Evolutionary conservation across 495 filamentous ascomycete species (phyloP).

Genomic region (Viridothelium virens): DNA sequence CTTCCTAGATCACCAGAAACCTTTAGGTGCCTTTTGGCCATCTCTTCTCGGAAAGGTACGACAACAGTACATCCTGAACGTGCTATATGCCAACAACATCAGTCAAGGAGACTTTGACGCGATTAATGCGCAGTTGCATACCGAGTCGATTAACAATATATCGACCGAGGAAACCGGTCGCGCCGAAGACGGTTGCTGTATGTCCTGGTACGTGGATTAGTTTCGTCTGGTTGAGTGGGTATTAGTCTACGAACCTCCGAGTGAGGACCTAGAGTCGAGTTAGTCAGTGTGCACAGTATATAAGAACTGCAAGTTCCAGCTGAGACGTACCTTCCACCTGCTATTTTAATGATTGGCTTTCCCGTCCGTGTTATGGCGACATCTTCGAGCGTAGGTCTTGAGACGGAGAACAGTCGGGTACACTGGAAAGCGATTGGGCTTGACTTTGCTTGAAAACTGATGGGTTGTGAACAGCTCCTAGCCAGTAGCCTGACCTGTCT

Average conservation of each 20-base stretch:
- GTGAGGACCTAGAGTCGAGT: constrained; percentile 53
- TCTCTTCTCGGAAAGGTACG: constrained; percentile 91
- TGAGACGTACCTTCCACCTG: constrained; percentile 34
- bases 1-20: constrained; percentile 86
- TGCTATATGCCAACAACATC: constrained; percentile 44
- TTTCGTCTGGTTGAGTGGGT: constrained; percentile 15
- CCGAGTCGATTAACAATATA: constrained; percentile 97
- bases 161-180: constrained; percentile 88
- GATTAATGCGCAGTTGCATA: constrained; percentile 28
- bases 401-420: neutral
- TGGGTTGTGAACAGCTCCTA: neutral
- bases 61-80: constrained; percentile 87
- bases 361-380: constrained; percentile 38
- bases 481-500: neutral
- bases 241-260: constrained; percentile 56
- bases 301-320: constrained; percentile 15
- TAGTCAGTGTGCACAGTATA: constrained; percentile 1
- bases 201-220: constrained; percentile 53
- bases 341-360: constrained; percentile 37
- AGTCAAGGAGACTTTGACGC: neutral
- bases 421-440: neutral
- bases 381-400: constrained; percentile 26
- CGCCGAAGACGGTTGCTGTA: constrained; percentile 95
- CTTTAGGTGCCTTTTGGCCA: constrained; percentile 94
- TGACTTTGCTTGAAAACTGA: neutral